These are phyloP conservation scores for Neopestalotiopsis clavispora DNA, from an alignment of 2,329 filamentous ascomycete genomes.

Conservation along the genomic window DNA sequence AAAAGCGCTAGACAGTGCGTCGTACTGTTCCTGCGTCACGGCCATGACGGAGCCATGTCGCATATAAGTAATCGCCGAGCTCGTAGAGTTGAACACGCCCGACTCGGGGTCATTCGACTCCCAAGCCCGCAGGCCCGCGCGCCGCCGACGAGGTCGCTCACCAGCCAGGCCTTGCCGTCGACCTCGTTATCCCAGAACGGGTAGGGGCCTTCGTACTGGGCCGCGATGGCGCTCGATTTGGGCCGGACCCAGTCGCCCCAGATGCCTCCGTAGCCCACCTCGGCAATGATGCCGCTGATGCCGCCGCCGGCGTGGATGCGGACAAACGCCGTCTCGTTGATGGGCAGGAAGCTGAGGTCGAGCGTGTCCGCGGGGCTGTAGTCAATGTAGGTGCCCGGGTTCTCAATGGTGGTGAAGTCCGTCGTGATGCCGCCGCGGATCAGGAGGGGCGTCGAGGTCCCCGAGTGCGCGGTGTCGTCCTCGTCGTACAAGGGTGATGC, in stretches of 20 bases:
- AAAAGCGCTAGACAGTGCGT: not conserved
- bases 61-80: not conserved
- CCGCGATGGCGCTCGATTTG: not conserved
- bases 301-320: slow-evolving; percentile 2
- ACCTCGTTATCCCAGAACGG: slow-evolving; percentile 2
- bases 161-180: slow-evolving; percentile 7
- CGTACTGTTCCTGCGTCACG: slow-evolving; percentile 4
- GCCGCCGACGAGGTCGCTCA: slow-evolving; percentile 1
- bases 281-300: not conserved
- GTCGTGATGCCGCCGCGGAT: not conserved
- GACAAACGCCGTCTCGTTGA: not conserved
- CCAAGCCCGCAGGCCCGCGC: slow-evolving; percentile 1
- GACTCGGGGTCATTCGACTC: not conserved
- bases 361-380: not conserved
- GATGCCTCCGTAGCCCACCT: not conserved
- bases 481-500: not conserved
- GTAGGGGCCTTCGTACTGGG: not conserved
- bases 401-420: not conserved
- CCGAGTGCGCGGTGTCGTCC: not conserved
- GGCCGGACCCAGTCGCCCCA: not conserved
- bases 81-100: not conserved
- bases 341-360: not conserved
- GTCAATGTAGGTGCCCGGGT: not conserved
- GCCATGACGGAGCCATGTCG: slow-evolving; percentile 5
- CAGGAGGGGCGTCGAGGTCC: not conserved